Evolutionary conservation across 108 stramenopile genomes (phyloP), one percentile per base, ranked within the genome.

Genomic region (Conticribra guillardii): DNA sequence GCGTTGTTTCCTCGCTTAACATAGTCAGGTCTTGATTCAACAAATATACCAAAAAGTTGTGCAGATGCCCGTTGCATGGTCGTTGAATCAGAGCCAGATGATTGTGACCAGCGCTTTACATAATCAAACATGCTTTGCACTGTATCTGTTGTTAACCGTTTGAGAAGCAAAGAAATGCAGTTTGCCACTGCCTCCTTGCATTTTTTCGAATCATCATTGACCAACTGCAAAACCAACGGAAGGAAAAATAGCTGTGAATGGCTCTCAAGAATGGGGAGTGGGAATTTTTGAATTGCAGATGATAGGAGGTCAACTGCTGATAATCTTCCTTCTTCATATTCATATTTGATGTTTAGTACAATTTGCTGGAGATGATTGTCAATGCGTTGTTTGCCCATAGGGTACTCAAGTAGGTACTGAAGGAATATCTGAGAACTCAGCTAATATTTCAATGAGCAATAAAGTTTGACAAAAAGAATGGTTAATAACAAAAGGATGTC

Each of bases 351-450:
- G 73, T 97, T 97, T 2, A 90, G 69, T 19, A 96, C 65, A 26
- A 94, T 70, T 61, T 95, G 90, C 49, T 86, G 85, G 53, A 97
- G 64, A 48, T 93, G 89, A 29, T 80, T 68, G 50, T 91, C 88
- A 28, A 93, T 60, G 27, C 89, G 64, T 44, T 86, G 82, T 32
- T 84, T 82, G 2, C 90, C 91, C 80, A 97, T 84, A 1, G 95
- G 95, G 69, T 95, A 97, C 22, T 88, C 86, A n/a, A 97, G 19
- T 21, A 97, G 88, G 60, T 89, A 97, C 15, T 74, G 77, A 17
- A 93, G 69, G 59, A 94, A 89, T 48, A 92, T 85, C 49, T 67
- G 72, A 30, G 87, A 82, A 48, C 87, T 69, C 84, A 86, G 90
- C 86, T 90, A 73, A n/a, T n/a, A n/a, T n/a, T n/a, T n/a, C n/a